These are phyloP conservation scores for Silene latifolia DNA, from an alignment of 148 eudicot genomes.

Conservation along the genomic window DNA sequence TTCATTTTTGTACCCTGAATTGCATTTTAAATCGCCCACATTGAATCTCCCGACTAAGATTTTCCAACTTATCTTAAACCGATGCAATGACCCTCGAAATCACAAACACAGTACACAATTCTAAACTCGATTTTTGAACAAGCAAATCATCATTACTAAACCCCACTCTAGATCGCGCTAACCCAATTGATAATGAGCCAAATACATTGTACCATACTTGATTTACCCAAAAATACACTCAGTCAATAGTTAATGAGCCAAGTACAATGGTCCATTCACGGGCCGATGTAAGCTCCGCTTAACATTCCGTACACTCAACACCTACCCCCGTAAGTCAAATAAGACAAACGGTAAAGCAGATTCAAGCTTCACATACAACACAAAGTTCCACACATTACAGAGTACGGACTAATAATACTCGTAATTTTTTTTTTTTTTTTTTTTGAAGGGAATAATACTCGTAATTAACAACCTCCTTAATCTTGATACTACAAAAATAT, in stretches of 20 bases:
- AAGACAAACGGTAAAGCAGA: constrained; percentile 17
- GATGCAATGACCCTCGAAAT: not conserved
- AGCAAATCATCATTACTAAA: not conserved
- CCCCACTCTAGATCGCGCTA: not conserved
- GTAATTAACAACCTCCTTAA: constrained; percentile 2
- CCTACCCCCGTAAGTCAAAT: constrained; percentile 8
- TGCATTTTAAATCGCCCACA: not conserved
- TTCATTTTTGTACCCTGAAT: not conserved
- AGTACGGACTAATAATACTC: not conserved
- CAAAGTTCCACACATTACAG: not conserved
- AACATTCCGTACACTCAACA: constrained; percentile 11
- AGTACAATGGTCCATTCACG: constrained; percentile 1
- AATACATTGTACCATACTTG: constrained; percentile 2
- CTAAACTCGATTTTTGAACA: not conserved
- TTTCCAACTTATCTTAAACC: not conserved
- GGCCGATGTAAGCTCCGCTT: constrained; percentile 4
- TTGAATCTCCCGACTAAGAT: not conserved
- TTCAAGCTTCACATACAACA: constrained; percentile 16
- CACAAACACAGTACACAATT: not conserved
- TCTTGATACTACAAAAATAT: constrained; percentile 22
- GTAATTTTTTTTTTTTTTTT: too few species aligned
- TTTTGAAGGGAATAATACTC: too few species aligned
- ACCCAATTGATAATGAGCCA: not conserved
- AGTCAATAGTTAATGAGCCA: not conserved
- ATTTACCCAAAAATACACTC: not conserved